Base-by-base conservation (phyloP, 176 grass and related monocot genomes). In the Musa beccarii region DNA sequence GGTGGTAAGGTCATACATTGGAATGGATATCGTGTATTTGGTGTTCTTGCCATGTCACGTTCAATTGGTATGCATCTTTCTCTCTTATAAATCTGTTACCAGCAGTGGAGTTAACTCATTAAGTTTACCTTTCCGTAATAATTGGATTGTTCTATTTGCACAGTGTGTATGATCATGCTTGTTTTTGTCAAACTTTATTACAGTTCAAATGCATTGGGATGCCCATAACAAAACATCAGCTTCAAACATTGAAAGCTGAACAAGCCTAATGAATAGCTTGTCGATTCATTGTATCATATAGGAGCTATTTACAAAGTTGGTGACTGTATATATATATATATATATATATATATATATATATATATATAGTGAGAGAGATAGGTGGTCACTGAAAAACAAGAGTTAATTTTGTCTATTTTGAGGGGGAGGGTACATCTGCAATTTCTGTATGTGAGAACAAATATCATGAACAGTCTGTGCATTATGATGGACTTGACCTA, bases 41-140 rank as follows among this genome's bases (percentile, higher is more conserved):
- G 95, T 75, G 90, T 99, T 72, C 95, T 99, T 89, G 95, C 95
- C 20, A 99, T 94, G 95, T 94, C 95, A 7, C 84, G 95, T n/a
- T 99, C 95, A 65, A 94, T 99, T 79, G 90, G 95, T 99, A 91
- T 3, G 71, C 66, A 73, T 79, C 1, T 69, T 53, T 80, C n/a
- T 64, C 49, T 28, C 49, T n/a, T 71, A 22, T 11, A 23, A 28
- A 20, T 20, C 8, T 51, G 21, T 51, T 43, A 10, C 2, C 3
- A 16, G 19, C 11, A n/a, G 43, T 16, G 28, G 19, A 66, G 29
- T 14, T 57, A 20, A 25, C 51, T 70, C 28, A 49, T 51, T 6
- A 19, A 28, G 11, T 5, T 20, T 51, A 26, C 63, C 9, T 66
- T 28, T 5, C 63, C 9, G 11, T 12, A 10, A 66, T 23, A 14